A percentile compares a stretch with the other conserved stretches of the same genome.
Conservation (phyloP, 164 flowering plant genomes). For the Umbellularia californica region DNA sequence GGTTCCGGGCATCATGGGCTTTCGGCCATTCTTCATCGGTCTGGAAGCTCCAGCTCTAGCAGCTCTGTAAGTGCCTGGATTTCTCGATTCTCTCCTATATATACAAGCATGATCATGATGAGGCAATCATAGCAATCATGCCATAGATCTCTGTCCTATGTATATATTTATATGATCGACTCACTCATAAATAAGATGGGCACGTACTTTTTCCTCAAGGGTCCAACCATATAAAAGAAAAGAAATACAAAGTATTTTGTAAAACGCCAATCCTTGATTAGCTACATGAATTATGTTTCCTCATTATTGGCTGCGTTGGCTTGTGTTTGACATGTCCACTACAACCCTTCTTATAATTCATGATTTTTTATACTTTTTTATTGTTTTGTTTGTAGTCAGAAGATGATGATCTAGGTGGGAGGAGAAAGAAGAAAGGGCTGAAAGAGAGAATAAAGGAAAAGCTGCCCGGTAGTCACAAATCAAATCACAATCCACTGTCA, state of each 20-base stretch:
- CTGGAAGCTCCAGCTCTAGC: constrained; percentile 6
- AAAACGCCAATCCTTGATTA: too few species aligned
- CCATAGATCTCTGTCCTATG: too few species aligned
- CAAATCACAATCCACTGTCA: neutral
- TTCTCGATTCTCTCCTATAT: neutral
- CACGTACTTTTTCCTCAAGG: too few species aligned
- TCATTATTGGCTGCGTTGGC: too few species aligned
- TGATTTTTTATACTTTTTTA: too few species aligned
- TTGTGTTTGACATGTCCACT: too few species aligned
- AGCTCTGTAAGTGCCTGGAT: neutral
- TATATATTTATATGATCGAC: too few species aligned
- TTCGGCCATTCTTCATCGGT: constrained; percentile 3
- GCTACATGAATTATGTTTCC: too few species aligned
- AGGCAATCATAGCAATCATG: too few species aligned
- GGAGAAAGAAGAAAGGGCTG: constrained; percentile 55
- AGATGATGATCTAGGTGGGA: constrained; percentile 66
- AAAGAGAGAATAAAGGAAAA: constrained; percentile 58
- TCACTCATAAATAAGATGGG: too few species aligned
- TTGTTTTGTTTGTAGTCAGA: constrained; percentile 34
- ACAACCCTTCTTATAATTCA: too few species aligned
- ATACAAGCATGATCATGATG: too few species aligned
- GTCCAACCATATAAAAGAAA: neutral
- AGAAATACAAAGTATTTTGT: neutral
- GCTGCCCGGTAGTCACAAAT: constrained; percentile 36
- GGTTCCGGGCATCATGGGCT: neutral